Evolutionary conservation across 108 stramenopile genomes (phyloP).

Genomic region (Pseudonitzschia multistriata): DNA sequence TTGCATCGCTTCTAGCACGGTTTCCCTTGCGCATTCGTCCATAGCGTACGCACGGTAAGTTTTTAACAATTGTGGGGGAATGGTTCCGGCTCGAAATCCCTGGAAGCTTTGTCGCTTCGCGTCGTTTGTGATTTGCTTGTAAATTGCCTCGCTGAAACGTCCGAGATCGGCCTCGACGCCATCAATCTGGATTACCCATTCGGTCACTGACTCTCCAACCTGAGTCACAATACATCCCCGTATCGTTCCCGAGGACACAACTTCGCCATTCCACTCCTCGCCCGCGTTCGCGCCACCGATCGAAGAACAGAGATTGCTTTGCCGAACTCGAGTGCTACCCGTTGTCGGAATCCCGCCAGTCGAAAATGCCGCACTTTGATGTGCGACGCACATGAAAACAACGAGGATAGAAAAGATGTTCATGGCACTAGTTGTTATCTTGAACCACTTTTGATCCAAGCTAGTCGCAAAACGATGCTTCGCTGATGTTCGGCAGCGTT

Average conservation of each 20-base stretch:
- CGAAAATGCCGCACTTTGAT: background rate
- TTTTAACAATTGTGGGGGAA: constrained; percentile 74
- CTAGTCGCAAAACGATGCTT: no score
- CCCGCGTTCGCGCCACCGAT: background rate
- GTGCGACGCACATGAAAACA: background rate
- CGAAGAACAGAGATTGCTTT: background rate
- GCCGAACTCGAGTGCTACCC: background rate
- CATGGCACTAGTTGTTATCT: no score
- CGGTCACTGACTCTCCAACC: constrained; percentile 48
- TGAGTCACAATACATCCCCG: constrained; percentile 53
- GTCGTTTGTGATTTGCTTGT: constrained; percentile 68
- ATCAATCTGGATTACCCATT: constrained; percentile 70
- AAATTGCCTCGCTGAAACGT: constrained; percentile 68
- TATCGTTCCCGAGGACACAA: constrained; percentile 57
- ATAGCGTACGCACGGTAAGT: constrained; percentile 80
- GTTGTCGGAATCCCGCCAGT: background rate
- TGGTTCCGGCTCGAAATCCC: constrained; percentile 82
- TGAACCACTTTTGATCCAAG: no score
- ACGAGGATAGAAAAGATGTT: background rate
- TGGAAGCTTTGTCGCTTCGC: constrained; percentile 74
- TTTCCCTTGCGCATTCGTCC: constrained; percentile 81
- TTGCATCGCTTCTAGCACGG: constrained; percentile 78
- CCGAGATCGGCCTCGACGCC: constrained; percentile 80
- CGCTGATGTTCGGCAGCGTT: no score
- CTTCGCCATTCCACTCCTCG: constrained; percentile 59